phyloP scores from a whole-genome alignment of 768 basidiomycete species.

The Boletus pseudopeckii region DNA sequence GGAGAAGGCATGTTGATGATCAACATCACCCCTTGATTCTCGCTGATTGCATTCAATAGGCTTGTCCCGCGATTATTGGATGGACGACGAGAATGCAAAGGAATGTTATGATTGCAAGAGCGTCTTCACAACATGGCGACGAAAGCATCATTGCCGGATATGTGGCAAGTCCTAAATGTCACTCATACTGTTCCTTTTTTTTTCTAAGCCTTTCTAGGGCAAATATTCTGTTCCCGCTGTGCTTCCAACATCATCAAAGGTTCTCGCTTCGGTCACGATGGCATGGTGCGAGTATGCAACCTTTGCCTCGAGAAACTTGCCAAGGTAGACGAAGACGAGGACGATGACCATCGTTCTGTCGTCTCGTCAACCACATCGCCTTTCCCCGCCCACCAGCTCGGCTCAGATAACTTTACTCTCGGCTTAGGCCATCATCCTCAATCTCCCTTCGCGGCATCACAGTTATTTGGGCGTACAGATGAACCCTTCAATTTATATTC shows the following conservation, averaged over 20 bases:
- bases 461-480: conserved; percentile 74
- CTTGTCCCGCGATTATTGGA: conserved; percentile 95
- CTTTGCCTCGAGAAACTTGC: conserved; percentile 90
- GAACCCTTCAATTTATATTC: conserved; percentile 81
- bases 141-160: conserved; percentile 97
- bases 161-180: conserved; percentile 57
- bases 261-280: conserved; percentile 87
- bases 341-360: conserved; percentile 83
- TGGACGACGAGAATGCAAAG: conserved; percentile 94
- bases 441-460: conserved; percentile 85
- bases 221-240: conserved; percentile 97
- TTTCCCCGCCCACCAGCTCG: conserved; percentile 78
- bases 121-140: conserved; percentile 88
- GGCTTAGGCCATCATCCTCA: conserved; percentile 57
- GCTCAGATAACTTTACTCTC: conserved; percentile 39
- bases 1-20: conserved; percentile 66
- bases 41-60: conserved; percentile 40
- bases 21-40: conserved; percentile 1
- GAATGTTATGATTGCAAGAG: conserved; percentile 97
- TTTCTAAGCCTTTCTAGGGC: conserved; percentile 49
- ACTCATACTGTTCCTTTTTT: background rate
- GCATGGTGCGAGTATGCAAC: conserved; percentile 95
- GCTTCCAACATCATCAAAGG: conserved; percentile 97
- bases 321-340: conserved; percentile 84
- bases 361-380: conserved; percentile 66